phyloP scores from a whole-genome alignment of 306 rosid genomes.

The Malus asiatica region DNA sequence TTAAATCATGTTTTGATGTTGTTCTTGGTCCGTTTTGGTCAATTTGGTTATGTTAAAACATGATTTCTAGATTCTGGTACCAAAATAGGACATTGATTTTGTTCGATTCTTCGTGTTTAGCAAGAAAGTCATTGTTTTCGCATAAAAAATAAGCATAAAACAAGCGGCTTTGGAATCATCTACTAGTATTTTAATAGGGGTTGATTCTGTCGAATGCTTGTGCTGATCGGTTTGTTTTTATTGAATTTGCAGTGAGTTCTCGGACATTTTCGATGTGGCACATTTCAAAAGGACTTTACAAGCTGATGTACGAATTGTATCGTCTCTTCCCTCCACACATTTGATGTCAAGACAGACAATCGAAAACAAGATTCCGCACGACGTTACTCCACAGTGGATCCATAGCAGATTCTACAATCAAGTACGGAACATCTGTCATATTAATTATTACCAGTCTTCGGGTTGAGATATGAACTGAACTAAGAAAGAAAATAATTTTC shows the following conservation, averaged over 20 bases:
- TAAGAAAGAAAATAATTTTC: neutral
- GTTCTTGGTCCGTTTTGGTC: neutral
- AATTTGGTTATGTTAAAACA: neutral
- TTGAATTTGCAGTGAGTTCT: slow-evolving; percentile 36
- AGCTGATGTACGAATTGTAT: slow-evolving; percentile 48
- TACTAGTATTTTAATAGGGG: neutral
- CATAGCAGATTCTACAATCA: slow-evolving; percentile 31
- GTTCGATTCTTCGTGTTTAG: neutral
- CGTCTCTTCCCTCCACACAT: slow-evolving; percentile 40
- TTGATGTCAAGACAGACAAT: slow-evolving; percentile 28
- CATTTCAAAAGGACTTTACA: slow-evolving; percentile 39
- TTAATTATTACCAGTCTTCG: neutral
- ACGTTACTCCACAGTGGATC: slow-evolving; percentile 47
- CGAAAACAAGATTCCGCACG: slow-evolving; percentile 34
- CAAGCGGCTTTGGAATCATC: neutral
- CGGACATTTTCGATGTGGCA: slow-evolving; percentile 40
- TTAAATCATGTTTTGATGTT: neutral
- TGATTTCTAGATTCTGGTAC: neutral
- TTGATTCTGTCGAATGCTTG: neutral
- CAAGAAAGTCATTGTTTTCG: neutral
- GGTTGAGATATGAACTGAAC: neutral
- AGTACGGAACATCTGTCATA: slow-evolving; percentile 9
- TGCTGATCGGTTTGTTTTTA: neutral
- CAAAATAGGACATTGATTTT: neutral
- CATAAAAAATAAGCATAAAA: neutral